Percentiles rank a stretch among this genome's conserved stretches.
These are phyloP conservation scores for Fusarium proliferatum DNA, from an alignment of 2,329 filamentous ascomycete genomes.

Conservation along the genomic window DNA sequence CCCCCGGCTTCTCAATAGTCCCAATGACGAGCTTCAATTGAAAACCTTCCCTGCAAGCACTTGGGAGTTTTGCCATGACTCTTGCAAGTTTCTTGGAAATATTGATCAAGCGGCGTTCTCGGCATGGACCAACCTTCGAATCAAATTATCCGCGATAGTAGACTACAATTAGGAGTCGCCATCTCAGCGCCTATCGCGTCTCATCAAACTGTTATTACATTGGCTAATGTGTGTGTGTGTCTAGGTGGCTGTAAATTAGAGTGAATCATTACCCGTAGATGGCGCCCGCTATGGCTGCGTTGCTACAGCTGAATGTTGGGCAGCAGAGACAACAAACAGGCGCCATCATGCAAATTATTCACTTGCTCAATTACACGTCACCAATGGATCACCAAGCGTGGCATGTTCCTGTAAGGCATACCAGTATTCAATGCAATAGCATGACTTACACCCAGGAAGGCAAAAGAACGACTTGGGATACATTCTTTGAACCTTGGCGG, in stretches of 20 bases:
- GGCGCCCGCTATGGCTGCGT: slow-evolving; percentile 27
- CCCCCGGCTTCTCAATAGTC: slow-evolving; percentile 27
- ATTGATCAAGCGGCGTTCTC: slow-evolving; percentile 18
- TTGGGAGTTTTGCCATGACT: slow-evolving; percentile 25
- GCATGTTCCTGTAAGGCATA: not conserved
- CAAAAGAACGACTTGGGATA: not conserved
- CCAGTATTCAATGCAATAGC: not conserved
- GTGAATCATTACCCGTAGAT: slow-evolving; percentile 29
- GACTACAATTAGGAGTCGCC: not conserved
- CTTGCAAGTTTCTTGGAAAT: slow-evolving; percentile 20
- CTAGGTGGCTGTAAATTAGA: slow-evolving; percentile 18
- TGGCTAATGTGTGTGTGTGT: not conserved
- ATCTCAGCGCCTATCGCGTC: slow-evolving; percentile 19
- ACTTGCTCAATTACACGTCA: not conserved
- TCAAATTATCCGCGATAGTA: not conserved
- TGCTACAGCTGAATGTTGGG: slow-evolving; percentile 24
- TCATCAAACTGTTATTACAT: not conserved
- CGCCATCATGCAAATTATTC: slow-evolving; percentile 14
- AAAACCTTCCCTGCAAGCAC: slow-evolving; percentile 20
- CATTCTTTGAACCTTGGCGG: slow-evolving; percentile 14
- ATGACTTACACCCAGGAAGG: not conserved
- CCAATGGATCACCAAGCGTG: not conserved
- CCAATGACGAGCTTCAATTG: slow-evolving; percentile 30
- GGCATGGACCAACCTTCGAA: slow-evolving; percentile 7
- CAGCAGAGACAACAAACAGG: slow-evolving; percentile 15